Conservation (phyloP, 2,329 filamentous ascomycete genomes). For the Coniella vitis region DNA sequence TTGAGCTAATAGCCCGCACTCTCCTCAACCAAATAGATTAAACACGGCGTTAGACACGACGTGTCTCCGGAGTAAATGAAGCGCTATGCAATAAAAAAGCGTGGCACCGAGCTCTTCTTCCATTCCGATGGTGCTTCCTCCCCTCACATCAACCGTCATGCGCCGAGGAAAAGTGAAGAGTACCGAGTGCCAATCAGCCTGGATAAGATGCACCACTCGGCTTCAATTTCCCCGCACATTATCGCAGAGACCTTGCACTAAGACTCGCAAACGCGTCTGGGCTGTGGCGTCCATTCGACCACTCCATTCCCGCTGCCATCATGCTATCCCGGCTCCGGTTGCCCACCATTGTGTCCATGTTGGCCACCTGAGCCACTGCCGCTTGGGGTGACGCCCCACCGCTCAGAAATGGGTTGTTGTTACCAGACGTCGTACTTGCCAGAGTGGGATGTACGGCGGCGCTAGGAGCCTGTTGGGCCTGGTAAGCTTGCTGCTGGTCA, state of each 20-base stretch:
- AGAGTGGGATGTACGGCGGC: conserved; percentile 29
- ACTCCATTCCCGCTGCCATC: conserved; percentile 57
- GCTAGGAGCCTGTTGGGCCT: conserved; percentile 18
- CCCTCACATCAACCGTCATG: no score
- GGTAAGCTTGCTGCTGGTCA: neutral
- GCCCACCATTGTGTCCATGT: conserved; percentile 21
- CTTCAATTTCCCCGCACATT: conserved; percentile 16
- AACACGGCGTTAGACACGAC: no score
- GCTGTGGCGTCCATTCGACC: conserved; percentile 66
- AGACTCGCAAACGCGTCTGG: conserved; percentile 75
- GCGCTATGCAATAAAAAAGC: no score
- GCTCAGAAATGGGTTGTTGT: conserved; percentile 52
- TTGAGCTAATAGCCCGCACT: neutral
- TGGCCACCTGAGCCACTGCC: conserved; percentile 18
- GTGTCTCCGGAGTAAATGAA: neutral
- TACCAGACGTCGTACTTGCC: conserved; percentile 23
- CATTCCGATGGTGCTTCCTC: no score
- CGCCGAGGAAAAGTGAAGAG: no score
- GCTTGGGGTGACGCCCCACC: conserved; percentile 23
- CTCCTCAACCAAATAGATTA: no score
- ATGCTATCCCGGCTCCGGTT: conserved; percentile 67
- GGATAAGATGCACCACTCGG: no score
- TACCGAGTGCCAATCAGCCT: no score
- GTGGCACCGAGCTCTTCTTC: neutral
- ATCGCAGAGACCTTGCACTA: conserved; percentile 51